Evolutionary conservation across 2,329 filamentous ascomycete genomes (phyloP), one percentile per base, ranked within the genome.

Genomic region (Hypocreales sp.): DNA sequence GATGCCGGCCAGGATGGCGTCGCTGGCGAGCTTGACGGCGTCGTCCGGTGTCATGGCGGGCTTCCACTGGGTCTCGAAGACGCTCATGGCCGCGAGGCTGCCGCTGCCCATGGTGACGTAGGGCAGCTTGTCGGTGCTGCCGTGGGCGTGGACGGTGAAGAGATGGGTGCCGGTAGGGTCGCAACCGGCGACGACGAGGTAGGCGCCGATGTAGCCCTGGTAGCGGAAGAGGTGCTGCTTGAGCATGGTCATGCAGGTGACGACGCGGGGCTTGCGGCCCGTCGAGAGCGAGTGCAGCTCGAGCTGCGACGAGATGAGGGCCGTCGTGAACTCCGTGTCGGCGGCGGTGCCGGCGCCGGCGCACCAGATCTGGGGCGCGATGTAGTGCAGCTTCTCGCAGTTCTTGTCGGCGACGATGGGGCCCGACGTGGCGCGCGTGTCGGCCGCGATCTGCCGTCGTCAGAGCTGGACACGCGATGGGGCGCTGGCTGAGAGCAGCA

Each of bases 331-430:
- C 64, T 98, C 90, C 40, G 87, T 95, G 57, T 98, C 90, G 46
- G 90, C 90, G 35, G 90, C 90, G 27, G 90, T 98, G 56, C 92
- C 90, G 41, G 90, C 92, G 43, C 90, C 90, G 8, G 90, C 90
- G 60, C 90, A 98, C 90, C 90, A 98, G 59, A 98, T 98, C 58
- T 94, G 84, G 33, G 90, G 87, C 23, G 90, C 70, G 55, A 98
- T 98, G 67, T 92, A 98, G 64, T 98, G 90, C 39, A 98, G 76
- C 66, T 98, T 98, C 64, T 98, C 87, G 66, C 90, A 95, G 71
- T 98, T 98, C 82, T 98, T 98, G 72, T 98, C 90, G 58, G 92
- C 92, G 44, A 98, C 90, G 58, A 98, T 98, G 41, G 90, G 86
- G 20, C 90, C 90, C 39, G 81, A 92, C 25, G 90, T 98, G 38